Evolutionary conservation across 495 filamentous ascomycete species (phyloP), one percentile per base, ranked within the genome.

Genomic region (Trichoderma gamsii): DNA sequence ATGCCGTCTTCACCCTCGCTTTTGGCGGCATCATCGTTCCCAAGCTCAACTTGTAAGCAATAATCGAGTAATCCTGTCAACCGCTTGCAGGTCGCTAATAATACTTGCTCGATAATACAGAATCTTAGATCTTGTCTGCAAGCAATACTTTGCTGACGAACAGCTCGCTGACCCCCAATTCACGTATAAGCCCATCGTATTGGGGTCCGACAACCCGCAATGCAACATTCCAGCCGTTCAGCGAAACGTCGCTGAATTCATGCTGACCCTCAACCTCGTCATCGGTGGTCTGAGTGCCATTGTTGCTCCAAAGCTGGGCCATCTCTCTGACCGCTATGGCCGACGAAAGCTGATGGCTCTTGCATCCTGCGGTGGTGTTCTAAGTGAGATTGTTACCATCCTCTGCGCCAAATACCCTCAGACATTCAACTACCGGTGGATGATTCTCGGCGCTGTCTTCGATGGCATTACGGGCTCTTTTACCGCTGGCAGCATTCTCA

Each of bases 301-400:
- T 70, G 87, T 87, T 27, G 89, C 89, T 61, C 95, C 95, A 3
- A 91, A 90, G 68, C 76, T 99, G 5, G 95, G 95, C 3, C 84
- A 88, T 0, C 77, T 97, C 25, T 97, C 94, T 2, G 95, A 99
- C 80, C 88, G 91, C 7, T 91, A 93, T 78, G 95, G 95, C 2
- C 85, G 95, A 63, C 91, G 87, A 59, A 80, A 73, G 21, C 73
- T 97, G 46, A 85, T 98, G 66, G 82, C 88, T 16, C 71, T 91
- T 41, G 83, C 86, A 27, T 88, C 88, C 15, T 74, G 85, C 2
- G 92, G 92, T 11, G 84, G 87, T 51, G 80, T 97, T 0, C 63
- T 86, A 1, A 83, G 79, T 59, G 95, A 97, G 75, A 73, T 88
- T 49, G 85, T 95, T 65, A 91, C 90, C 35, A 89, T 95, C 43